A percentile compares a stretch with the other conserved stretches of the same genome.
Evolutionary conservation across 768 basidiomycete species (phyloP).

Genomic region (Sarcomyxa edulis): DNA sequence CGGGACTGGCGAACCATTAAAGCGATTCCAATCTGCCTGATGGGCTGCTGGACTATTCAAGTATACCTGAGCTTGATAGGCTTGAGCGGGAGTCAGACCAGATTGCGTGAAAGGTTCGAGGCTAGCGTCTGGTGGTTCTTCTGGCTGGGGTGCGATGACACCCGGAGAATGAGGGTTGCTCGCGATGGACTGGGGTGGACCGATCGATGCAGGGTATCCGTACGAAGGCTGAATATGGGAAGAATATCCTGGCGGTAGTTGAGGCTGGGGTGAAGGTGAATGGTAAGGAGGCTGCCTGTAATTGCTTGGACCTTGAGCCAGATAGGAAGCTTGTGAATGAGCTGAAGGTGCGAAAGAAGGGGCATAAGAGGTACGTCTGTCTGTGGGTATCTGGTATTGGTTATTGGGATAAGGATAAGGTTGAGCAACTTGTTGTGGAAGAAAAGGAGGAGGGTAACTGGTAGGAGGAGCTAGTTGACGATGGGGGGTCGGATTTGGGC

Average conservation of each 20-base stretch:
- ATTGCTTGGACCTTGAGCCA: slow-evolving; percentile 12
- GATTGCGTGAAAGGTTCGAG: slow-evolving; percentile 38
- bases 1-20: slow-evolving; percentile 21
- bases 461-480: slow-evolving; percentile 21
- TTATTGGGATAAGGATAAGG: slow-evolving; percentile 31
- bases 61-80: slow-evolving; percentile 76
- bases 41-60: slow-evolving; percentile 33
- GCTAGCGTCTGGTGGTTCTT: slow-evolving; percentile 42
- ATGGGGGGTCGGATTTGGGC: slow-evolving; percentile 59
- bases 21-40: slow-evolving; percentile 22
- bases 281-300: slow-evolving; percentile 38
- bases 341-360: slow-evolving; percentile 30
- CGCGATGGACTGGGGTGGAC: slow-evolving; percentile 40
- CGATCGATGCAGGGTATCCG: slow-evolving; percentile 24
- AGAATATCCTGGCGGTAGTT: slow-evolving; percentile 14
- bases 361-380: slow-evolving; percentile 43
- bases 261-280: slow-evolving; percentile 19
- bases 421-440: slow-evolving; percentile 20
- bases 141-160: slow-evolving; percentile 39
- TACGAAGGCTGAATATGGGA: slow-evolving; percentile 20
- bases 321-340: slow-evolving; percentile 12
- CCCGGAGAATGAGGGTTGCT: slow-evolving; percentile 36
- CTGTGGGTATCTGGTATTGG: slow-evolving; percentile 32
- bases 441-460: slow-evolving; percentile 18
- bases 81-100: slow-evolving; percentile 71